A percentile compares a stretch with the other conserved stretches of the same genome.
phyloP scores from a whole-genome alignment of 2,329 filamentous ascomycete genomes.

The Apiospora phragmitis region DNA sequence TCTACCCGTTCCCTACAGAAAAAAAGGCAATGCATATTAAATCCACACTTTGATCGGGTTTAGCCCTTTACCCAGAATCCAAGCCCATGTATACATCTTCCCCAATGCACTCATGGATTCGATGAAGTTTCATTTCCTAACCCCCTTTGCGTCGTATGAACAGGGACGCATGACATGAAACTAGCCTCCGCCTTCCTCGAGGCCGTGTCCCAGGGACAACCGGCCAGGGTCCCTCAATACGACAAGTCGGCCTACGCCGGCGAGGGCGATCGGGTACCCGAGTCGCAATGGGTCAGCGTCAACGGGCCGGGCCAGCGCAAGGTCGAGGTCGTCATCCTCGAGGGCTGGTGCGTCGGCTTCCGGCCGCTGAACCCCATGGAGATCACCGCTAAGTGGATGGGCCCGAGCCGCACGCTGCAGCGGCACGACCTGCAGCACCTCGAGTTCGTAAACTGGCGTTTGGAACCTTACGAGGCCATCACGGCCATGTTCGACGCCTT shows the following conservation, averaged over 20 bases:
- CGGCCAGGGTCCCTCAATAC: conserved; percentile 68
- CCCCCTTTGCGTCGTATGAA: background rate
- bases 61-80: no score
- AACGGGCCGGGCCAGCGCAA: conserved; percentile 50
- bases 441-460: conserved; percentile 35
- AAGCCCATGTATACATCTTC: background rate
- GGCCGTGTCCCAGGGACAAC: conserved; percentile 51
- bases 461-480: conserved; percentile 52
- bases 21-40: background rate
- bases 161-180: conserved; percentile 68
- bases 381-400: conserved; percentile 52
- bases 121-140: background rate
- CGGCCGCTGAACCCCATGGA: conserved; percentile 57
- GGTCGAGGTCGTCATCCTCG: conserved; percentile 73
- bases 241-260: conserved; percentile 80
- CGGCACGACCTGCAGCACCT: conserved; percentile 40
- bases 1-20: background rate
- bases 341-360: conserved; percentile 92
- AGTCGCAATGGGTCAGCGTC: conserved; percentile 60
- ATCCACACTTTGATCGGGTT: background rate
- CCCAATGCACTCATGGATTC: background rate
- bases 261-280: conserved; percentile 71
- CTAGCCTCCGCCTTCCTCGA: conserved; percentile 65
- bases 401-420: conserved; percentile 49
- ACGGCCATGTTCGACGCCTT: conserved; percentile 55